Conservation (phyloP, 192 early-diverging fungal species). For the Tieghemiomyces parasiticus region DNA sequence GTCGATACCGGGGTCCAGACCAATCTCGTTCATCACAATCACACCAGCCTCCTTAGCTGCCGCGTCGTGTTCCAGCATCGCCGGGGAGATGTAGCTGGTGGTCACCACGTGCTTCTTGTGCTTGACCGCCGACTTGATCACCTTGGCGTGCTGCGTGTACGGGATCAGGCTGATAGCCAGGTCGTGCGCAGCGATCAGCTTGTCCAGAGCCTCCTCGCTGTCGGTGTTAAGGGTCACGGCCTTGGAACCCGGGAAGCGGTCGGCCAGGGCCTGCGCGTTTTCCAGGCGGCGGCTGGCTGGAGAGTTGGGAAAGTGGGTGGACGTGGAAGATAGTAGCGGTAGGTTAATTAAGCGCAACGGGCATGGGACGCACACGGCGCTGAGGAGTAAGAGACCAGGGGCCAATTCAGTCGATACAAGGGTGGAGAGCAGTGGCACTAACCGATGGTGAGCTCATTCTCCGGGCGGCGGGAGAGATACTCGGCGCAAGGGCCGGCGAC, state of each 20-base stretch:
- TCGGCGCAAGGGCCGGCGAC: conserved; percentile 91
- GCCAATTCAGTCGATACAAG: no score
- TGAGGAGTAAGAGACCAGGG: no score
- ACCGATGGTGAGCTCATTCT: conserved; percentile 87
- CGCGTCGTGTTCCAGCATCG: conserved; percentile 79
- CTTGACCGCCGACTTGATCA: conserved; percentile 84
- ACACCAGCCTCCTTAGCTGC: conserved; percentile 73
- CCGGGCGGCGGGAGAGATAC: conserved; percentile 77
- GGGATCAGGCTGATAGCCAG: conserved; percentile 83
- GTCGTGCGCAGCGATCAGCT: conserved; percentile 69
- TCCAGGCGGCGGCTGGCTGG: conserved; percentile 61
- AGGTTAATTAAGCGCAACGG: no score
- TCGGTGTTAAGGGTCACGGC: conserved; percentile 67
- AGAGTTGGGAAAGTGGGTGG: neutral
- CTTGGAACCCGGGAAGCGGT: conserved; percentile 36
- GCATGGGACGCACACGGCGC: no score
- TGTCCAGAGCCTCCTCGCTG: conserved; percentile 53
- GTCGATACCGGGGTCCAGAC: conserved; percentile 96
- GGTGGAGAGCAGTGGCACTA: no score
- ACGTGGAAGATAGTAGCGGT: no score
- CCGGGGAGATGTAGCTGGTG: conserved; percentile 90
- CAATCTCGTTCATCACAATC: conserved; percentile 95
- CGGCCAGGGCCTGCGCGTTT: conserved; percentile 54
- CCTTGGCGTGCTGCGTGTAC: conserved; percentile 78
- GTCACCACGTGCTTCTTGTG: conserved; percentile 91